phyloP scores from a whole-genome alignment of 2,329 filamentous ascomycete species.

The Calonectria montana region DNA sequence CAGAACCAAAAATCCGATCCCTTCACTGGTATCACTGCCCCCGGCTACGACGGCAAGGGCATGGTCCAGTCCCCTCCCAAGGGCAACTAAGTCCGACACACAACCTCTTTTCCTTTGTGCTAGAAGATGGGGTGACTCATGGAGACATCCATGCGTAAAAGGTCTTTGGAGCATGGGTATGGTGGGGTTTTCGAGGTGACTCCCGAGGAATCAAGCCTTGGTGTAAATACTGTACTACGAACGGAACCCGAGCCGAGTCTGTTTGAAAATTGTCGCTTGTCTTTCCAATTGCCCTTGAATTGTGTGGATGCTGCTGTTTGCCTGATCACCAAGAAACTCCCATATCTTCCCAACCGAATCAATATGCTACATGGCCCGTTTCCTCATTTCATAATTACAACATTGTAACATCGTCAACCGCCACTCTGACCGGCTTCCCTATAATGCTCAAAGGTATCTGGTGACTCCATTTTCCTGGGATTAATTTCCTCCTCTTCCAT shows the following conservation, averaged over 20 bases:
- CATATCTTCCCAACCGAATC: conserved; percentile 21
- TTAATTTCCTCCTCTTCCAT: conserved; percentile 71
- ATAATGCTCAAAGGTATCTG: conserved; percentile 53
- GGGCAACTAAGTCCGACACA: conserved; percentile 54
- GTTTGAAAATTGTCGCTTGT: conserved; percentile 41
- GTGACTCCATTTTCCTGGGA: conserved; percentile 28
- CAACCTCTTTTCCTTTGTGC: conserved; percentile 48
- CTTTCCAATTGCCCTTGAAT: conserved; percentile 21
- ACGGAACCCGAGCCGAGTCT: conserved; percentile 50
- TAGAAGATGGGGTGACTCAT: conserved; percentile 48
- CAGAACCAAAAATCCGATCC: conserved; percentile 88
- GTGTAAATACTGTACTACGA: conserved; percentile 59
- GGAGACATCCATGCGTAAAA: conserved; percentile 51
- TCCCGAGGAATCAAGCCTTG: conserved; percentile 46
- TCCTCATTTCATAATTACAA: neutral
- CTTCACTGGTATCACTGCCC: conserved; percentile 83
- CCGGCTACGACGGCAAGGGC: conserved; percentile 82
- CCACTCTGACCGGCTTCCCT: conserved; percentile 61
- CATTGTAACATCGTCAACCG: conserved; percentile 48
- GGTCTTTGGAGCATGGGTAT: conserved; percentile 43
- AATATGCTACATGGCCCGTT: conserved; percentile 25
- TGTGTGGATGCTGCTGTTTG: conserved; percentile 22
- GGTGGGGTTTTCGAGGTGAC: conserved; percentile 46
- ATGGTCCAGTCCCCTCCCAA: conserved; percentile 78
- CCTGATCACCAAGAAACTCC: conserved; percentile 28